Evolutionary conservation across 768 basidiomycete genomes (phyloP).

Genomic region (Calocybe cyanea): DNA sequence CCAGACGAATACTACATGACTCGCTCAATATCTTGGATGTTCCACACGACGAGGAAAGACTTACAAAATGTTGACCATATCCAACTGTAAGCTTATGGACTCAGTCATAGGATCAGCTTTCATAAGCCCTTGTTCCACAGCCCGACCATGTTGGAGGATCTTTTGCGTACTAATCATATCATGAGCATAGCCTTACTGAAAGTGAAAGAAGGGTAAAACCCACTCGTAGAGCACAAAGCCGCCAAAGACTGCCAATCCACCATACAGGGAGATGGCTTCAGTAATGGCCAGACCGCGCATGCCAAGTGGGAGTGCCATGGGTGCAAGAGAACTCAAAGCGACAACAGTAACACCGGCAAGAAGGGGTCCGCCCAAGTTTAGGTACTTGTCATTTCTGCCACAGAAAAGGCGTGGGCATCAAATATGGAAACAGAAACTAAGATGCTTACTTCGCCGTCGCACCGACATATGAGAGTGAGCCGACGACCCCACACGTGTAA

Average conservation of each 20-base stretch:
- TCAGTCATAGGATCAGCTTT: slow-evolving; percentile 74
- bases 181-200: slow-evolving; percentile 1
- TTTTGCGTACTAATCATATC: slow-evolving; percentile 67
- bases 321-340: slow-evolving; percentile 81
- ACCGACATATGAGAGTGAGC: slow-evolving; percentile 81
- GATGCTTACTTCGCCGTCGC: slow-evolving; percentile 70
- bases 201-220: slow-evolving; percentile 18
- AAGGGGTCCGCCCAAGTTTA: slow-evolving; percentile 84
- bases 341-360: slow-evolving; percentile 88
- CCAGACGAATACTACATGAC: slow-evolving; percentile 63
- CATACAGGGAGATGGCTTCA: slow-evolving; percentile 80
- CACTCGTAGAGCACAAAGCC: slow-evolving; percentile 88
- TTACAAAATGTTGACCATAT: slow-evolving; percentile 89
- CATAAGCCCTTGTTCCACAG: slow-evolving; percentile 66
- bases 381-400: slow-evolving; percentile 69
- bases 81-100: slow-evolving; percentile 73
- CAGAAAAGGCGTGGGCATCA: too few species aligned
- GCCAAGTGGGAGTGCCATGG: slow-evolving; percentile 84
- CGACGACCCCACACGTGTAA: slow-evolving; percentile 86
- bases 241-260: slow-evolving; percentile 83
- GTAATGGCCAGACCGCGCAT: slow-evolving; percentile 71
- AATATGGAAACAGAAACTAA: neutral
- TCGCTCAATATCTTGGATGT: neutral
- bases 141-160: slow-evolving; percentile 70
- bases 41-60: slow-evolving; percentile 18